Evolutionary conservation across 2,329 filamentous ascomycete species (phyloP), one percentile per base, ranked within the genome.

Genomic region (Penicillium sp.): DNA sequence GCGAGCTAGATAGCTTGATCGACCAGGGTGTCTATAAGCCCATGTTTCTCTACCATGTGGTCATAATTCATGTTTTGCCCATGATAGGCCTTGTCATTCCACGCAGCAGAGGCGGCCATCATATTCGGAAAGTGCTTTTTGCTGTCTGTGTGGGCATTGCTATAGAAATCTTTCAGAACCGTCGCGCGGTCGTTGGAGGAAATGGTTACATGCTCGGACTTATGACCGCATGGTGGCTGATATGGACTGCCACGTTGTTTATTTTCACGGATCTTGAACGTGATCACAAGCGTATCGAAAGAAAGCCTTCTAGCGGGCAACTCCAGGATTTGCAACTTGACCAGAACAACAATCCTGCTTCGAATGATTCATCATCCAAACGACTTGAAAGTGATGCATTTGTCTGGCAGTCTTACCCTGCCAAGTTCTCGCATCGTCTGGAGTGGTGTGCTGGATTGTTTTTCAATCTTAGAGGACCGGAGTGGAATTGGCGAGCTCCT

Each of bases 361-460:
- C 29, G 10, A 48, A 42, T 29, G 39, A 24, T 39, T n/a, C 16
- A 45, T 48, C 11, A 16, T 42, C 21, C 11, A 42, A 36, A 16
- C 32, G 38, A 45, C 21, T 21, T 18, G 44, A 38, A 21, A n/a
- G 34, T 40, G 24, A 27, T 58, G 69, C 29, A 29, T 77, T 81
- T 29, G 69, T 71, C 57, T 86, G 83, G 83, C 81, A 85, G 57
- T 60, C 75, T 3, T 84, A 81, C 59, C 81, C 83, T 62, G 56
- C 60, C 3, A 68, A 76, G 3, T 76, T 84, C 38, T 63, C 70
- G 21, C 79, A 84, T 57, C 80, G 83, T 14, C 60, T 86, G 16
- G 79, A 84, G 53, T 87, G 84, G 83, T 75, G 80, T 3, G 59
- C 78, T 10, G 83, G 85, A 53, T 67, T 85, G 36, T 77, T 84